Percentiles rank a stretch among this genome's conserved stretches.
These are phyloP conservation scores for Penicillium sp. DNA, from an alignment of 2,329 filamentous ascomycete species.

Conservation along the genomic window DNA sequence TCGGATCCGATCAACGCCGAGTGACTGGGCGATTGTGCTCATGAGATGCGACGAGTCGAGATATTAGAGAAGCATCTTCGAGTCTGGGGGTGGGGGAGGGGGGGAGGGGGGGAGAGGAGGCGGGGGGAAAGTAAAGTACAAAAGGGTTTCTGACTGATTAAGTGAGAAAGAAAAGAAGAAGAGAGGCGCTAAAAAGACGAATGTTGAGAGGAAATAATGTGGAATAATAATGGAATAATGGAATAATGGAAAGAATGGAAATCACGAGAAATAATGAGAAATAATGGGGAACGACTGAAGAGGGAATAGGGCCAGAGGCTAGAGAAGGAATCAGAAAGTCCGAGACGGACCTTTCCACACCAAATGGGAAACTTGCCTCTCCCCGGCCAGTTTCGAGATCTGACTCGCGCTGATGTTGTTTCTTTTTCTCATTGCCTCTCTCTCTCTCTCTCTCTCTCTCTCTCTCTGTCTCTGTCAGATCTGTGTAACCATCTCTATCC, in stretches of 20 bases:
- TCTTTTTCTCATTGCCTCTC: background rate
- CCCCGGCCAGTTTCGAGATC: too few relatives aligned
- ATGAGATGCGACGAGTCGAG: constrained; percentile 11
- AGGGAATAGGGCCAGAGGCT: background rate
- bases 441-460: too few relatives aligned
- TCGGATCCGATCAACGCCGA: constrained; percentile 12
- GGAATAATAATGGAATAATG: too few relatives aligned
- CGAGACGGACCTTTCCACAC: background rate
- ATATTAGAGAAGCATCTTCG: background rate
- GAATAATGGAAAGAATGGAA: too few relatives aligned
- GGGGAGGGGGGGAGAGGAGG: background rate
- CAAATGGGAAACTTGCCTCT: background rate
- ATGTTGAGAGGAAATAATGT: background rate
- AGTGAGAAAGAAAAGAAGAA: background rate
- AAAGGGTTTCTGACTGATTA: too few relatives aligned
- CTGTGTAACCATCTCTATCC: background rate
- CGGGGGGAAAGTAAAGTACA: background rate
- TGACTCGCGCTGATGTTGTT: background rate
- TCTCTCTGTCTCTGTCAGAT: background rate
- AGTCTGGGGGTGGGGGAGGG: background rate
- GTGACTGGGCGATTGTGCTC: background rate
- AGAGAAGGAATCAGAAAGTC: background rate
- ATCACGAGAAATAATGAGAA: too few relatives aligned
- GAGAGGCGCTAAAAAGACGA: background rate
- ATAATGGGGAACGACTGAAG: too few relatives aligned